These are phyloP conservation scores for Fusarium stilboides DNA, from an alignment of 2,329 filamentous ascomycete genomes.

Conservation along the genomic window DNA sequence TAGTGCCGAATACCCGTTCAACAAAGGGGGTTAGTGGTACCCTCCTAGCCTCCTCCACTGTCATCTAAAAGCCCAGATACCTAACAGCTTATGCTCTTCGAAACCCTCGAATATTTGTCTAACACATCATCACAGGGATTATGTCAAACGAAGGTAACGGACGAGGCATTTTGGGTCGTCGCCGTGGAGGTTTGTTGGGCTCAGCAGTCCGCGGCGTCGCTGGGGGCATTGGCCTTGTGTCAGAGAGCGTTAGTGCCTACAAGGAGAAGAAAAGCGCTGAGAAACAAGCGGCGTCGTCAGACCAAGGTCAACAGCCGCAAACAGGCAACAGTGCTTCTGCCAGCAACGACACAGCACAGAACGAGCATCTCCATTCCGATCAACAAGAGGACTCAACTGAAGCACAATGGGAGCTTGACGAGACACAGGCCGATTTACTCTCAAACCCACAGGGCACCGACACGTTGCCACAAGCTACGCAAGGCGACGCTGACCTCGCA, in stretches of 20 bases:
- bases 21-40: background rate
- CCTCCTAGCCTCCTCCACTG: background rate
- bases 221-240: constrained; percentile 23
- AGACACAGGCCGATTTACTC: constrained; percentile 19
- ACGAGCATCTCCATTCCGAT: background rate
- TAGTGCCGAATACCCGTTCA: constrained; percentile 19
- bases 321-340: background rate
- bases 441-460: background rate
- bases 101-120: background rate
- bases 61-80: background rate
- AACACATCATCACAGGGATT: background rate
- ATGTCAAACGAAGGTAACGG: constrained; percentile 20
- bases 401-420: constrained; percentile 21
- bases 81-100: background rate
- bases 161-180: constrained; percentile 4
- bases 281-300: constrained; percentile 1
- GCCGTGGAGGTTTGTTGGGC: constrained; percentile 10
- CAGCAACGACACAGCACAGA: background rate
- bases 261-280: constrained; percentile 19
- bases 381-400: constrained; percentile 1
- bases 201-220: constrained; percentile 25
- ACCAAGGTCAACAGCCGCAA: background rate
- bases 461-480: background rate
- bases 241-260: constrained; percentile 23
- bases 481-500: constrained; percentile 14